Conservation (phyloP, 2,329 filamentous ascomycete genomes). For the Venturia nashicola region DNA sequence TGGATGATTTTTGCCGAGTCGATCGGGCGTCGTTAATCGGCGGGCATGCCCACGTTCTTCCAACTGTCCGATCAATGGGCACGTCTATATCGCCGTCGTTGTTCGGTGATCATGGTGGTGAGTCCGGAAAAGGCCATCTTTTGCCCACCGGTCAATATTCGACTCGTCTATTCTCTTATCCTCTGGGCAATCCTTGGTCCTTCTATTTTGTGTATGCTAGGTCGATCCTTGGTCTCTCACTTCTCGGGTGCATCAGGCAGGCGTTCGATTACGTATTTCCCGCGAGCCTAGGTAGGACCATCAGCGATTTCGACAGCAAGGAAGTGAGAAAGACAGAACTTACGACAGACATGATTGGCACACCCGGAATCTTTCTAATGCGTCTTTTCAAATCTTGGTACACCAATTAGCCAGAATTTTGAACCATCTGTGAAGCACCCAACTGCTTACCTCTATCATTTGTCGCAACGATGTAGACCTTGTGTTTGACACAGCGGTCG, state of each 20-base stretch:
- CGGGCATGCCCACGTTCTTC: not conserved
- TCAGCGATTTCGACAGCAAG: not conserved
- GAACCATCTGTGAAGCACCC: not conserved
- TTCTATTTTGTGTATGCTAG: not conserved
- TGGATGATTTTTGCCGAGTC: not conserved
- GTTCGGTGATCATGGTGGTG: not conserved
- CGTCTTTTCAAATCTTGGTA: conserved; percentile 60
- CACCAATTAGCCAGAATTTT: conserved; percentile 9
- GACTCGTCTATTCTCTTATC: not conserved
- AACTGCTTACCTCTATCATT: conserved; percentile 43
- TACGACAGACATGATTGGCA: conserved; percentile 68
- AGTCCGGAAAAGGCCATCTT: not conserved
- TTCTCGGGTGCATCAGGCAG: conserved; percentile 71
- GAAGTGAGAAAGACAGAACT: conserved; percentile 24
- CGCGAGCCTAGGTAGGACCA: conserved; percentile 20
- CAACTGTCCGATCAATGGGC: not conserved
- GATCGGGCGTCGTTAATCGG: not conserved
- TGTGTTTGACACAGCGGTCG: conserved; percentile 32
- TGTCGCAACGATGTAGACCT: conserved; percentile 36
- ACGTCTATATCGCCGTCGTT: not conserved
- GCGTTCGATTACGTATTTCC: conserved; percentile 90
- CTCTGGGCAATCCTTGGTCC: not conserved
- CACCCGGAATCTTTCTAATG: conserved; percentile 69
- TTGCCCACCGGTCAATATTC: not conserved
- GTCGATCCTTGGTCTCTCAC: conserved; percentile 15